Evolutionary conservation across 352 stramenopile species (phyloP), one percentile per base, ranked within the genome.

Genomic region (Globisporangium cylindrosporum): DNA sequence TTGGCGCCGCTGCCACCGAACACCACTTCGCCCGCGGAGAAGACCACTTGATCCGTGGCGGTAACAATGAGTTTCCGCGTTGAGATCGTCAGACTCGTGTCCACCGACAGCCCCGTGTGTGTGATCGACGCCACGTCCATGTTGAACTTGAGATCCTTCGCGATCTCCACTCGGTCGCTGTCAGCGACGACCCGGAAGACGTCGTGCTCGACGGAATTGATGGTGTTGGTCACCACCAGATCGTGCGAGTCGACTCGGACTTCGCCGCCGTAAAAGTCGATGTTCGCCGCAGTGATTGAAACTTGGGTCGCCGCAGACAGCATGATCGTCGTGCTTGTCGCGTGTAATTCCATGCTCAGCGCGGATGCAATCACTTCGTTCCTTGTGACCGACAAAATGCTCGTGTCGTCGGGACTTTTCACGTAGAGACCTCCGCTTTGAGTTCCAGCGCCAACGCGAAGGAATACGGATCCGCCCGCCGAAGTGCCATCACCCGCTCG

Each of bases 231-330:
- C 18, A 84, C 76, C 7, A 60, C 69, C 60, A 88, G 75, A 57
- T 82, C 64, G 38, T 86, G 68, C 51, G 73, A 80, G 57, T 86
- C 76, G 24, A 91, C 78, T 49, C 80, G 66, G 59, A 91, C 71
- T 10, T 61, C 36, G 12, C 78, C 81, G 15, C 78, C 79, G 10
- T 74, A 67, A 66, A 91, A 62, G 36, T 75, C 75, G 12, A 81
- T 90, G 18, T 67, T 75, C 27, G 70, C 67, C 15, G 73, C 76
- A 18, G 79, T 75, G 15, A 91, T 86, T 34, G 72, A 68, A 15
- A 91, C 74, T 32, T 66, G 58, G 2, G 76, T 80, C 22, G 68
- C 62, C 5, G 81, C 72, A 18, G 49, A 74, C 20, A 91, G 69
- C 48, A 68, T 56, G 54, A 91, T 72, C 1, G 76, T 80, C 24